Evolutionary conservation across 2,329 filamentous ascomycete species (phyloP), one percentile per base, ranked within the genome.

Genomic region (Beauveria medogensis): DNA sequence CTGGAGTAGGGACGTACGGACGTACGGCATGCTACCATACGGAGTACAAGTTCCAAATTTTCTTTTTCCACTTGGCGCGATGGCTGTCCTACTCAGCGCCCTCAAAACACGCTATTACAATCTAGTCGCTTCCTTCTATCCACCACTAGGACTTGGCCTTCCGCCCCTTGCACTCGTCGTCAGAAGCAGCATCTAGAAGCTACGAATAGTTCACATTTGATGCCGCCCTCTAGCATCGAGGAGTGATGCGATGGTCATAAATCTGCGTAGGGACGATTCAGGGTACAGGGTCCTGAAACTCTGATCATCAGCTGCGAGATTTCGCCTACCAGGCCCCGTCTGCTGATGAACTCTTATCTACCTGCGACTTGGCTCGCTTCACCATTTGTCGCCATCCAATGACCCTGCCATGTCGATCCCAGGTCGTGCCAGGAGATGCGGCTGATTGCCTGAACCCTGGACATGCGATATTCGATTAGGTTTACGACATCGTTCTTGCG

Each of bases 251-350:
- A 40, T 37, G 34, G 37, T 3, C 22, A 8, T 41, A 16, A 24
- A 41, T 41, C 14, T 26, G 37, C 14, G 30, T 12, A 24, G 9
- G 26, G 5, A 22, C 16, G 22, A 7, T 37, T 18, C 26, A 44
- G 37, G 37, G 34, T 44, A n/a, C 24, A 44, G 30, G 48, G 40
- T 14, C 7, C 8, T 18, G 16, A 26, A 18, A 24, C 47, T 8
- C 14, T 43, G 56, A 59, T 59, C 40, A 18, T 52, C 47, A 44
- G 9, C 56, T 52, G 47, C 56, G 37, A 59, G 47, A 59, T 59
- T 51, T 52, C 34, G 54, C 40, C 24, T 37, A 18, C 20, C 8
- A 34, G 6, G n/a, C 43, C 43, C 54, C 40, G 43, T 34, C 34
- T 53, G 43, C 43, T 22, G 7, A 48, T 37, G 34, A 37, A 37